phyloP scores from a whole-genome alignment of 1,284 basidiomycete species.

The Rhizoctonia solani region DNA sequence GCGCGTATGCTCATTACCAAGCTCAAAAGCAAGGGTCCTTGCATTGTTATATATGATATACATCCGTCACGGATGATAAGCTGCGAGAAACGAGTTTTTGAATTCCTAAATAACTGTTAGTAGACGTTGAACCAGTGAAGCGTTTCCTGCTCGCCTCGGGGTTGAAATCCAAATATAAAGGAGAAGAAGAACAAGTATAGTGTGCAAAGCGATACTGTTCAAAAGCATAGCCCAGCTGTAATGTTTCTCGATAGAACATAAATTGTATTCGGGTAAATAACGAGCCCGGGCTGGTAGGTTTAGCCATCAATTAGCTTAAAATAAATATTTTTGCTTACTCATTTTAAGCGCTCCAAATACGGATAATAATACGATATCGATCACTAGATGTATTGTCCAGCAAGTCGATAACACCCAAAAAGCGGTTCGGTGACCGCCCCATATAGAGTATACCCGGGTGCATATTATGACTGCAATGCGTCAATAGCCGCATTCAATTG shows the following conservation, averaged over 20 bases:
- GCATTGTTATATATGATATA: not conserved
- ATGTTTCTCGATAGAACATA: not conserved
- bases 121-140: not conserved
- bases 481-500: no score
- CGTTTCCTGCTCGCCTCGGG: not conserved
- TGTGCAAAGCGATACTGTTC: not conserved
- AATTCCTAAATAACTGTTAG: not conserved
- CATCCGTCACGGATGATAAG: constrained; percentile 4
- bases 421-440: constrained; percentile 3
- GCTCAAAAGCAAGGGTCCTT: not conserved
- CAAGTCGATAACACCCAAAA: constrained; percentile 9
- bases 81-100: not conserved
- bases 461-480: not conserved
- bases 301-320: not conserved
- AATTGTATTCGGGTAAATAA: not conserved
- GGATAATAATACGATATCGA: not conserved
- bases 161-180: not conserved
- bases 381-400: not conserved
- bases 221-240: not conserved
- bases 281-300: not conserved
- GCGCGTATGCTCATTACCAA: not conserved
- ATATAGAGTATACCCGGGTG: not conserved
- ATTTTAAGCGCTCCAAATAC: not conserved
- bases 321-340: not conserved
- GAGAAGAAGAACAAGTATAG: not conserved